Evolutionary conservation across 805 yeast genomes (phyloP).

Genomic region (Kodamaea neixiangensis): DNA sequence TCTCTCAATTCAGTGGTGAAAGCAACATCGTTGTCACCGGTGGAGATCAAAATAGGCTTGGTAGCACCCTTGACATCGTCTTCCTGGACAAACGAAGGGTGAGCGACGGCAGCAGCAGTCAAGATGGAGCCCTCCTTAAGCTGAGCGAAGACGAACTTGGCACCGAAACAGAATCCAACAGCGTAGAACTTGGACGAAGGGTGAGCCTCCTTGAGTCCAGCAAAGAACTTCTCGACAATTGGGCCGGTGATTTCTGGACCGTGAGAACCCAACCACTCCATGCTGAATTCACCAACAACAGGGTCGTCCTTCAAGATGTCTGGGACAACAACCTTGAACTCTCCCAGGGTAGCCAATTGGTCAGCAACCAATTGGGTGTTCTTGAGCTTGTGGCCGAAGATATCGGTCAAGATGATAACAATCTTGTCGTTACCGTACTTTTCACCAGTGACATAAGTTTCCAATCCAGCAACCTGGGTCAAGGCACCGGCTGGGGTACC

Average conservation of each 20-base stretch:
- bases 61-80: slow-evolving; percentile 62
- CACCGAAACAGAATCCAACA: slow-evolving; percentile 29
- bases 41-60: slow-evolving; percentile 68
- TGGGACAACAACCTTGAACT: slow-evolving; percentile 29
- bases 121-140: slow-evolving; percentile 36
- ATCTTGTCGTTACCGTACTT: slow-evolving; percentile 20
- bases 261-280: slow-evolving; percentile 14
- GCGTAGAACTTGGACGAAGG: slow-evolving; percentile 13
- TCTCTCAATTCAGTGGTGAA: slow-evolving; percentile 67
- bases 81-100: slow-evolving; percentile 71
- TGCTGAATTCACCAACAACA: slow-evolving; percentile 4
- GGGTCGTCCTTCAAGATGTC: slow-evolving; percentile 33
- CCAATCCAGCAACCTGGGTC: slow-evolving; percentile 25
- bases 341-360: slow-evolving; percentile 16
- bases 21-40: slow-evolving; percentile 68
- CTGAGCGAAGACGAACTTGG: slow-evolving; percentile 28
- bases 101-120: slow-evolving; percentile 74
- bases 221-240: slow-evolving; percentile 14
- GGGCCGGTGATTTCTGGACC: slow-evolving; percentile 12
- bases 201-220: slow-evolving; percentile 8
- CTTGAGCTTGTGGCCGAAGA: slow-evolving; percentile 30
- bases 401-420: slow-evolving; percentile 30
- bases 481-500: slow-evolving; percentile 28
- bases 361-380: slow-evolving; percentile 34
- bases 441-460: slow-evolving; percentile 29